Percentiles rank a stretch among this genome's conserved stretches.
Evolutionary conservation across 495 filamentous ascomycete genomes (phyloP).

Genomic region (Trichodelitschia bisporula): DNA sequence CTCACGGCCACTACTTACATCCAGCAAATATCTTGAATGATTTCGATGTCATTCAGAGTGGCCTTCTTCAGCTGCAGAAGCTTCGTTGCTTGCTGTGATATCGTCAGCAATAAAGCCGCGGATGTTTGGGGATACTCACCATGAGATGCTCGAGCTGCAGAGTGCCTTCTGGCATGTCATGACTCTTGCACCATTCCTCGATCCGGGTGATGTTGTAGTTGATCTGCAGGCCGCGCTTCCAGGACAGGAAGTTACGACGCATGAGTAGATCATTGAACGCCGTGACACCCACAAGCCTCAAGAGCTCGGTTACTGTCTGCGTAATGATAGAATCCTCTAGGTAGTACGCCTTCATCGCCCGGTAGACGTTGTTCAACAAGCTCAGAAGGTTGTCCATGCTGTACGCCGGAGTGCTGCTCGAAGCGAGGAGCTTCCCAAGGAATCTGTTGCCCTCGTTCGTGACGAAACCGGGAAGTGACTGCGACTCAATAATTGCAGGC

Average conservation of each 20-base stretch:
- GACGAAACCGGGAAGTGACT: slow-evolving; percentile 92
- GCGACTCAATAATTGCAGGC: slow-evolving; percentile 94
- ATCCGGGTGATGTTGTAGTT: slow-evolving; percentile 99
- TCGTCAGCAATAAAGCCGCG: slow-evolving; percentile 11
- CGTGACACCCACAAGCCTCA: slow-evolving; percentile 86
- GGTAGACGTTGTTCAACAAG: slow-evolving; percentile 89
- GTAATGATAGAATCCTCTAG: slow-evolving; percentile 88
- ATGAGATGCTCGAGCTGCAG: slow-evolving; percentile 96
- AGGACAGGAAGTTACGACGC: slow-evolving; percentile 94
- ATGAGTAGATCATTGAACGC: slow-evolving; percentile 98
- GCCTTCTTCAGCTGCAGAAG: slow-evolving; percentile 97
- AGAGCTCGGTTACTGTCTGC: slow-evolving; percentile 82
- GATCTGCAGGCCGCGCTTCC: slow-evolving; percentile 98
- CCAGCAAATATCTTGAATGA: slow-evolving; percentile 99
- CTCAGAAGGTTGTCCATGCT: slow-evolving; percentile 98
- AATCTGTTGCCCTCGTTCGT: slow-evolving; percentile 96
- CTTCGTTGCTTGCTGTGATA: slow-evolving; percentile 76
- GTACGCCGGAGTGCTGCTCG: slow-evolving; percentile 68
- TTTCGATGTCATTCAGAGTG: slow-evolving; percentile 96
- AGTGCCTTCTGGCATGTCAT: slow-evolving; percentile 97
- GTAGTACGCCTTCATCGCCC: slow-evolving; percentile 95
- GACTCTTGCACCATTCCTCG: slow-evolving; percentile 99
- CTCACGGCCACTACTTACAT: too few species aligned
- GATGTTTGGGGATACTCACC: slow-evolving; percentile 23
- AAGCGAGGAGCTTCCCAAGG: slow-evolving; percentile 82